Evolutionary conservation across 345 rosid species (phyloP).

Genomic region (Schrenkiella parvula): DNA sequence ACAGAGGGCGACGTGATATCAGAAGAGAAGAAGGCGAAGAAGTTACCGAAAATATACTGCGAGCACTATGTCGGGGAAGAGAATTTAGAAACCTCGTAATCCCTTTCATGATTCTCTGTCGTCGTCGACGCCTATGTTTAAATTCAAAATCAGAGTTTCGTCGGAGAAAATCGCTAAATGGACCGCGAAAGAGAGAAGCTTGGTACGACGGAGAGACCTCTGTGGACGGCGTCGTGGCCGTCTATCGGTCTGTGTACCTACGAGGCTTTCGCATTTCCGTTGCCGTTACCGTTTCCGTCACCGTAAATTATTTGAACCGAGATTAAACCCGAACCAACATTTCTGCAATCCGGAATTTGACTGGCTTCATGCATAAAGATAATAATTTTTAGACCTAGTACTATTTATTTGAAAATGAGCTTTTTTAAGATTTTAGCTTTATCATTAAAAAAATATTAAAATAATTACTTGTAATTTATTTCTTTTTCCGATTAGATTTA

Average conservation of each 20-base stretch:
- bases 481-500: no score
- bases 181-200: conserved; percentile 3
- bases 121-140: neutral
- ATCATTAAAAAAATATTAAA: no score
- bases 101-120: conserved; percentile 19
- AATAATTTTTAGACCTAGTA: no score
- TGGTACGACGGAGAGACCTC: neutral
- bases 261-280: neutral
- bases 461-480: no score
- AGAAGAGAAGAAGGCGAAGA: conserved; percentile 17
- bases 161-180: neutral
- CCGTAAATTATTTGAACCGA: neutral
- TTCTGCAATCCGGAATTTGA: no score
- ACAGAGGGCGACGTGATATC: conserved; percentile 32
- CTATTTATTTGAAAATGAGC: no score
- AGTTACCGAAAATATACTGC: neutral
- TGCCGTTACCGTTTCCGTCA: conserved; percentile 3
- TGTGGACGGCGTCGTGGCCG: no score
- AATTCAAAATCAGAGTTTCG: neutral
- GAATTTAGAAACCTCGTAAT: conserved; percentile 15
- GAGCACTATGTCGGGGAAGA: conserved; percentile 7
- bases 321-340: neutral
- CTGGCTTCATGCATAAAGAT: no score
- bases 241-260: no score
- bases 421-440: no score